phyloP scores from a whole-genome alignment of 176 grass and related monocot genomes.

The Hyparrhenia diplandra region DNA sequence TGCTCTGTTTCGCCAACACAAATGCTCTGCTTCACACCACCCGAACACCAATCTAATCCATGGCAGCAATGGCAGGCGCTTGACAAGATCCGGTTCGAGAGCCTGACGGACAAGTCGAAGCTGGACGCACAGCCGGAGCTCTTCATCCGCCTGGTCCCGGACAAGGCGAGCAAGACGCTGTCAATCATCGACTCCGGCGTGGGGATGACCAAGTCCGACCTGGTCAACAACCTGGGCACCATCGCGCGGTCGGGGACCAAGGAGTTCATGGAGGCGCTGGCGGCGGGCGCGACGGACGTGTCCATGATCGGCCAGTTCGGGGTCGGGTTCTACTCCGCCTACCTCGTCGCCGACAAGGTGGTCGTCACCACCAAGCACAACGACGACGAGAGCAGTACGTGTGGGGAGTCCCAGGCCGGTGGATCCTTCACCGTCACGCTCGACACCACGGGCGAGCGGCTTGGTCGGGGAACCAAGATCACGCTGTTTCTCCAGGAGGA shows the following conservation, averaged over 20 bases:
- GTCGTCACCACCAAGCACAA: slow-evolving; percentile 78
- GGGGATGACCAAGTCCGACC: slow-evolving; percentile 61
- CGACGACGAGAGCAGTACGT: slow-evolving; percentile 73
- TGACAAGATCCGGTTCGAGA: slow-evolving; percentile 60
- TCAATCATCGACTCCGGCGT: slow-evolving; percentile 62
- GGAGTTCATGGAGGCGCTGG: slow-evolving; percentile 70
- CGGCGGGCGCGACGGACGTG: slow-evolving; percentile 46
- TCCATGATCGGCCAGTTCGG: slow-evolving; percentile 73
- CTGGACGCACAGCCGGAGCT: slow-evolving; percentile 53
- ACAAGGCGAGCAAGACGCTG: slow-evolving; percentile 52
- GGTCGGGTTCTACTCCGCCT: slow-evolving; percentile 59
- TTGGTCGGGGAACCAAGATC: slow-evolving; percentile 64
- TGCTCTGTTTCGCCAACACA: too few species aligned
- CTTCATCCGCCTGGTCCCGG: slow-evolving; percentile 45
- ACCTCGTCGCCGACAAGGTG: slow-evolving; percentile 61
- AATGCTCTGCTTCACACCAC: too few species aligned
- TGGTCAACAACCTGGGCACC: slow-evolving; percentile 63
- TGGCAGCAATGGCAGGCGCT: slow-evolving; percentile 19
- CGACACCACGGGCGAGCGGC: slow-evolving; percentile 39
- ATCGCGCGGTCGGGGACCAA: slow-evolving; percentile 57
- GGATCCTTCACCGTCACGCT: slow-evolving; percentile 59
- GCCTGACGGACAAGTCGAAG: slow-evolving; percentile 64
- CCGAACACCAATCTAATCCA: too few species aligned
- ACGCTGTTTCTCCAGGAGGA: slow-evolving; percentile 64
- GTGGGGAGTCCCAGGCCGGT: slow-evolving; percentile 60